Base-by-base conservation (phyloP, 257 asterid genomes). In the Solanum neorickii region DNA sequence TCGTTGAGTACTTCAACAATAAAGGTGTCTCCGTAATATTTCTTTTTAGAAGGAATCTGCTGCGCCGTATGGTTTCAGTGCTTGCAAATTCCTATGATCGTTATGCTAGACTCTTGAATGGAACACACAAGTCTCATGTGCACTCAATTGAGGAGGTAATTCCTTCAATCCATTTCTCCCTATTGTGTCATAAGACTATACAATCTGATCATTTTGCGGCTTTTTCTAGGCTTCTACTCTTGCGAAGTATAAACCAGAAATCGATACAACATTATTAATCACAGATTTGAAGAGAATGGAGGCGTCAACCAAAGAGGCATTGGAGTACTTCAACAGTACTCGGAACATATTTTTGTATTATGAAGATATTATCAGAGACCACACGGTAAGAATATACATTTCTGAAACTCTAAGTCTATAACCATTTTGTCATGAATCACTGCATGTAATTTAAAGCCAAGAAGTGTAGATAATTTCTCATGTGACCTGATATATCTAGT, bases 111-210 rank as follows among this genome's bases (percentile, higher is more conserved):
- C 86, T 90, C 74, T 87, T 91, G 77, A 91, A 91, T 41, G 93
- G 93, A 76, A 91, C 91, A 35, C 93, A 91, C 83, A 91, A 91
- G 80, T 88, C 93, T 86, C 93, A 91, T 72, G 92, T 90, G 72
- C 93, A 91, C 82, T 90, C 93, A 42, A 70, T 20, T 3, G 88
- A 87, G 56, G 93, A 91, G 92, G 93, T 91, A 10, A 29, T 49
- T 46, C 49, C 73, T 75, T 82, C 33, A n/a, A 68, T 44, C 70
- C 82, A 84, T 27, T 56, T 9, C 76, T 47, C 60, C 21, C 52
- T n/a, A 33, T 59, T 25, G 1, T 1, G 42, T 7, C 56, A 18
- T 37, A 14, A 39, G 14, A 31, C 52, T 82, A 15, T 9, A 18
- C 39, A n/a, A 20, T 44, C 59, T n/a, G 87, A 41, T 62, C 78